Percentiles rank a stretch among this genome's conserved stretches.
Conservation (phyloP, 495 filamentous ascomycete species). For the Hyaloscypha bicolor region DNA sequence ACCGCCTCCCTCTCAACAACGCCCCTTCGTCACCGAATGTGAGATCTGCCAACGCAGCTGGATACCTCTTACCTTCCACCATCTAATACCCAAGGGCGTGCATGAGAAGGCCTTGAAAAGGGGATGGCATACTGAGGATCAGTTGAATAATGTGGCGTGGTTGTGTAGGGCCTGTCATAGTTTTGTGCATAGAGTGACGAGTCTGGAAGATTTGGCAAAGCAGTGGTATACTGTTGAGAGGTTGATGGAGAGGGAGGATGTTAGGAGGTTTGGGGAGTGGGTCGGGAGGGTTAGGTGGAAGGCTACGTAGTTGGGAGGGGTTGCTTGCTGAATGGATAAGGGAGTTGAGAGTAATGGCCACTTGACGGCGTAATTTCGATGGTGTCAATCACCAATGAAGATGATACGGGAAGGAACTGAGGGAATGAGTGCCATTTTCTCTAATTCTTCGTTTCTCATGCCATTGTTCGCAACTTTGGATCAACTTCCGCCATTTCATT, state of each 20-base stretch:
- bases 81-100: conserved; percentile 75
- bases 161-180: conserved; percentile 85
- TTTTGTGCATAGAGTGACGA: conserved; percentile 77
- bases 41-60: conserved; percentile 82
- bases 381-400: neutral
- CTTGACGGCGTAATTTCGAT: neutral
- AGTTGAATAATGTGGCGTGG: conserved; percentile 83
- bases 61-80: conserved; percentile 81
- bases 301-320: conserved; percentile 40
- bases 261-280: conserved; percentile 69
- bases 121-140: conserved; percentile 78
- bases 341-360: neutral
- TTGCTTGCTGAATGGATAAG: neutral
- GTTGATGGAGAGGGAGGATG: conserved; percentile 71
- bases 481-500: neutral
- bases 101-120: conserved; percentile 80
- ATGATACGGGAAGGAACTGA: neutral
- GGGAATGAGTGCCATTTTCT: neutral
- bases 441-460: neutral
- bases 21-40: conserved; percentile 54
- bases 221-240: conserved; percentile 73
- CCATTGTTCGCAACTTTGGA: neutral
- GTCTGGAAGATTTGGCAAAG: conserved; percentile 79
- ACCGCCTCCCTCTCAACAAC: conserved; percentile 59
- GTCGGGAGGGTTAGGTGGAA: conserved; percentile 69